Base-by-base conservation (phyloP, 306 rosid genomes). In the Acacia melanoxylon region DNA sequence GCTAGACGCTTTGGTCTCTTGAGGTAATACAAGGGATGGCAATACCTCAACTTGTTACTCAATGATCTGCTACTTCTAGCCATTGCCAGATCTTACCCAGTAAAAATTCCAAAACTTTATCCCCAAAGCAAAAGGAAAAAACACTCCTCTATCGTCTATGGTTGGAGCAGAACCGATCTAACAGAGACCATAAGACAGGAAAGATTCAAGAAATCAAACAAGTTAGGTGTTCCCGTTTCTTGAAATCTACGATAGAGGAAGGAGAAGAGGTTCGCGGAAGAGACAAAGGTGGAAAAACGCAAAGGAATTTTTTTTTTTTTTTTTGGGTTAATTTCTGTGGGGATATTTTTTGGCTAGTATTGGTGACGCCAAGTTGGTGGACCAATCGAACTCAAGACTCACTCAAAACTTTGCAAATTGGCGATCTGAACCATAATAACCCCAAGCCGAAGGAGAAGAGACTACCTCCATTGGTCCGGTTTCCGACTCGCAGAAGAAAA, bases 1-100 rank as follows among this genome's bases (percentile, higher is more conserved):
- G 99, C 97, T 72, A 93, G 68, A 56, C 98, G 93, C 84, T 92
- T 90, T 19, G 99, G 99, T 17, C 99, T 86, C 91, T 92, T 93
- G 29, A 95, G 89, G 78, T 95, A 95, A 85, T 95, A 93, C 63
- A 92, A 82, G 3, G 98, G 98, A 58, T 95, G 74, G 31, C 93
- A 95, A 54, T 89, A 90, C 82, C 93, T 92, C 92, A 92, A 91
- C 49, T 79, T 87, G 73, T 88, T 78, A 9, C 83, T 75, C 61
- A 88, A 84, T 52, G 98, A 90, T 89, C 96, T 91, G 81, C 80
- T 83, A 22, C 77, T 84, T 88, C 98, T 88, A 31, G 92, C 99
- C 99, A 95, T 89, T 68, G 29, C 75, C 69, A 41, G 66, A 46
- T 46, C 81, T 66, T 2, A 67, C 20, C 75, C 65, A 40, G 35